Evolutionary conservation across 2,329 filamentous ascomycete species (phyloP).

Genomic region (Aspergillus persii): DNA sequence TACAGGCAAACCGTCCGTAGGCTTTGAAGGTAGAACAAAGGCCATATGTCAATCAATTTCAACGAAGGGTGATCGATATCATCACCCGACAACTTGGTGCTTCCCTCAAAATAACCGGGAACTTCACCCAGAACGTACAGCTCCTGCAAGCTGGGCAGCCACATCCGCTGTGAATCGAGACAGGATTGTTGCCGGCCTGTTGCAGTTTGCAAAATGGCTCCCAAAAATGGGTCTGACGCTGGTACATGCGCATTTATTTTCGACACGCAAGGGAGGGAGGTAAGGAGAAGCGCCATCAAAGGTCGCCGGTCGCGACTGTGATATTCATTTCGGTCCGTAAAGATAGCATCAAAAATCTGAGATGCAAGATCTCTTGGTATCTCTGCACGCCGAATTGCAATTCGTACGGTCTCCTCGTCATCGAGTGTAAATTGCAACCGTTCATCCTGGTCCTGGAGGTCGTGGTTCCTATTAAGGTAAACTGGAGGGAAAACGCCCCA

Average conservation of each 20-base stretch:
- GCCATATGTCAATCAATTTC: neutral
- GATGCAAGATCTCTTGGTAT: neutral
- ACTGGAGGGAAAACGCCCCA: conserved; percentile 3
- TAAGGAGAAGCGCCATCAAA: conserved; percentile 9
- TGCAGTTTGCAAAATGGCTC: neutral
- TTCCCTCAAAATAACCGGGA: neutral
- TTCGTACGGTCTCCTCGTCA: neutral
- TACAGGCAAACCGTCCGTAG: conserved; percentile 1
- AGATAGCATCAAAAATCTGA: neutral
- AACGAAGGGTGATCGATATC: neutral
- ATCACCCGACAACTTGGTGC: neutral
- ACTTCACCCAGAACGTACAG: neutral
- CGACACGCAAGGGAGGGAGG: neutral
- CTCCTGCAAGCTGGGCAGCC: neutral
- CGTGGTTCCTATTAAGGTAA: neutral
- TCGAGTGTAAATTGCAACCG: neutral
- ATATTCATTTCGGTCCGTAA: neutral
- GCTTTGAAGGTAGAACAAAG: neutral
- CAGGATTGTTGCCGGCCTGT: neutral
- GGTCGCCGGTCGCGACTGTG: conserved; percentile 1
- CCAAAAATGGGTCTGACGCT: neutral
- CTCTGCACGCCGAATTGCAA: neutral
- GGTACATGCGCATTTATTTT: conserved; percentile 7
- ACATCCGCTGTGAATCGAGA: too few relatives aligned
- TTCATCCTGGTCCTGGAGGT: neutral